A percentile compares a stretch with the other conserved stretches of the same genome.
phyloP scores from a whole-genome alignment of 108 stramenopile species.

The Skeletonema menzelii region DNA sequence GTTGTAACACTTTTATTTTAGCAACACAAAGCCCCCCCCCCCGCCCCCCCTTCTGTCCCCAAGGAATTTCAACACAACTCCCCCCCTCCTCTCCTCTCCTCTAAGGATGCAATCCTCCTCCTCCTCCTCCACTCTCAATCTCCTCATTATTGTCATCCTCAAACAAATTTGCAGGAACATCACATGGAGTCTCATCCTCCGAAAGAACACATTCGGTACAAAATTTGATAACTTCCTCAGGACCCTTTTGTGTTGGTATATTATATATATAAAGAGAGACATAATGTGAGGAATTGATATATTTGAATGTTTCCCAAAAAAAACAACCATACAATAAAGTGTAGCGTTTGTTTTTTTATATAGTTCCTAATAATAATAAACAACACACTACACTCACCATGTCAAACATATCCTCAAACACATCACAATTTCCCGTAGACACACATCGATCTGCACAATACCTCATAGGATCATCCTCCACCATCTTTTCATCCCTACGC shows the following conservation, averaged over 20 bases:
- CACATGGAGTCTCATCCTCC: constrained; percentile 70
- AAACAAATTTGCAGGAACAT: constrained; percentile 56
- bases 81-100: neutral
- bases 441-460: constrained; percentile 87
- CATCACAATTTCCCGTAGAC: constrained; percentile 80
- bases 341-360: too few species aligned
- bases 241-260: constrained; percentile 13
- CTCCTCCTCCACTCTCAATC: neutral
- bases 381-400: constrained; percentile 22
- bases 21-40: too few species aligned
- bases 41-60: too few species aligned
- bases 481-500: constrained; percentile 65
- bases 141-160: constrained; percentile 11
- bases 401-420: constrained; percentile 62
- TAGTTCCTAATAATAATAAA: too few species aligned
- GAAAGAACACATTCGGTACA: constrained; percentile 81
- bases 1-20: too few species aligned
- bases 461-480: constrained; percentile 59
- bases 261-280: neutral
- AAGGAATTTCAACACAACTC: neutral
- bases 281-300: neutral
- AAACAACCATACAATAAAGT: too few species aligned
- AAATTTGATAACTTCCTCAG: constrained; percentile 69
- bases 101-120: constrained; percentile 30
- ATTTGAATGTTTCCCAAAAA: too few species aligned